Evolutionary conservation across 805 yeast genomes (phyloP), one percentile per base, ranked within the genome.

Genomic region (Candida gorgasii): DNA sequence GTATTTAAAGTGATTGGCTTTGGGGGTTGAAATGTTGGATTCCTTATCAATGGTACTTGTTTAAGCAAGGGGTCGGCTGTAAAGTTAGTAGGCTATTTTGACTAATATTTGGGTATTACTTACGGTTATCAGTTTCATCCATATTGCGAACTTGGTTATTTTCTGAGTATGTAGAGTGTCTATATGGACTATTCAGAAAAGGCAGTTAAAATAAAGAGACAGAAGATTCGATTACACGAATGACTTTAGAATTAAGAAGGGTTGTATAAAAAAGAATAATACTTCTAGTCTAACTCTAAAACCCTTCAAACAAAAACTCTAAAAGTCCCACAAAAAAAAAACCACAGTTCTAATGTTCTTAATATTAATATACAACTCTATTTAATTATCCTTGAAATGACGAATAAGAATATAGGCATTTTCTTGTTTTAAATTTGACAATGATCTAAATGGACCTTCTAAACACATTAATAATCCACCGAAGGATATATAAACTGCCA

Each of bases 381-480:
- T 14, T 24, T 33, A 58, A 37, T 54, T 58, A 41, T 70, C 74
- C 54, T 65, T 69, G 53, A 69, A 78, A 55, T 78, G 85, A 73
- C 99, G 89, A 58, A 92, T 84, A 62, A 93, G 76, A 56, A 93
- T 74, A 69, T 90, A 93, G 50, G 95, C 84, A 61, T 87, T 89
- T 60, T 92, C 98, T 72, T 92, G 98, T 67, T 92, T 93, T 65
- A 93, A 80, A 55, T 81, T 76, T 40, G 92, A 86, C 58, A 93
- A 79, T 36, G 86, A 84, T 65, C 97, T 82, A 71, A 90, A 93
- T 44, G 88, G 87, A 54, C 99, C 99, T 69, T 93, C 98, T 50
- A 93, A 73, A 58, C 97, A 85, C 81, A 92, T 78, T 54, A 93
- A 75, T 55, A 93, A 76, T 4, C 99, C 99, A 43, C 99, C 99